These are phyloP conservation scores for barrel medic (Medicago truncatula) DNA, from an alignment of 306 rosid genomes.

Conservation along the genomic window MtrunA17r5.0-ANR NC_053045.1:34791001-34791500, in stretches of 20 bases:
- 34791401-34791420: slow-evolving; percentile 79
- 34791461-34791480: slow-evolving; percentile 45
- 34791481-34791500: slow-evolving; percentile 10
- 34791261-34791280: background rate
- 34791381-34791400: slow-evolving; percentile 95
- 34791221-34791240: slow-evolving; percentile 85
- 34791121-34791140: slow-evolving; percentile 37
- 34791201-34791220: slow-evolving; percentile 56
- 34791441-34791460: slow-evolving; percentile 88
- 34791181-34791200: slow-evolving; percentile 84
- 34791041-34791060: slow-evolving; percentile 10
- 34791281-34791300: slow-evolving; percentile 17
- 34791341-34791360: slow-evolving; percentile 84
- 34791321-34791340: slow-evolving; percentile 99
- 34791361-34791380: slow-evolving; percentile 95
- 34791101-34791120: slow-evolving; percentile 12
- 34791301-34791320: slow-evolving; percentile 29
- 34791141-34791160: slow-evolving; percentile 43
- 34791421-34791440: slow-evolving; percentile 78
- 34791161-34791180: slow-evolving; percentile 82
- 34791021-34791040: slow-evolving; percentile 65
- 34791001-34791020: slow-evolving; percentile 91
- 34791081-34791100: slow-evolving; percentile 13
- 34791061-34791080: slow-evolving; percentile 19
- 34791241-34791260: slow-evolving; percentile 43